Evolutionary conservation across 352 stramenopile species (phyloP).

Genomic region (Globisporangium sylvaticum): DNA sequence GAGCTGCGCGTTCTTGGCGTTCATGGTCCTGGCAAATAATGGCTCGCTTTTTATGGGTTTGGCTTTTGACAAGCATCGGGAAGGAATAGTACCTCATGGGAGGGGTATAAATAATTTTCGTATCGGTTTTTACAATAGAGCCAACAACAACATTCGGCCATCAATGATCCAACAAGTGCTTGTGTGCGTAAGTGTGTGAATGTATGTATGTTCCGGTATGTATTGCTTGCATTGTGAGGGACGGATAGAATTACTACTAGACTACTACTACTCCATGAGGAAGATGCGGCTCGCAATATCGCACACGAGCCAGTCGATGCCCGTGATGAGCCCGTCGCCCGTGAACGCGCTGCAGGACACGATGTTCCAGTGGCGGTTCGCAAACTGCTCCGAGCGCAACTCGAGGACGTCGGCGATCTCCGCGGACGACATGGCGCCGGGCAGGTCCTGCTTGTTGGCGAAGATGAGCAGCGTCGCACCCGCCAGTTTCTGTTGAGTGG

Average conservation of each 20-base stretch:
- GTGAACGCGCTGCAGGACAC: slow-evolving; percentile 97
- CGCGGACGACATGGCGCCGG: slow-evolving; percentile 82
- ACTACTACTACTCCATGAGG: slow-evolving; percentile 33
- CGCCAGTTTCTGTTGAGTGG: slow-evolving; percentile 1
- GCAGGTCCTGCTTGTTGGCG: slow-evolving; percentile 99
- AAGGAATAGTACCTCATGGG: background rate
- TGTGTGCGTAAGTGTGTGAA: background rate
- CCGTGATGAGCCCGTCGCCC: slow-evolving; percentile 92
- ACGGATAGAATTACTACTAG: background rate
- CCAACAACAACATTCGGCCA: background rate
- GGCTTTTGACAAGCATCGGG: slow-evolving; percentile 1
- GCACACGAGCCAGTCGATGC: slow-evolving; percentile 97
- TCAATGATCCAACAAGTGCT: background rate
- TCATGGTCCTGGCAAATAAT: slow-evolving; percentile 27
- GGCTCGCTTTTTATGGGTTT: background rate
- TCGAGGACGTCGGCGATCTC: slow-evolving; percentile 91
- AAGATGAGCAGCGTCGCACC: slow-evolving; percentile 98
- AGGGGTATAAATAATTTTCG: background rate
- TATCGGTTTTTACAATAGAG: background rate
- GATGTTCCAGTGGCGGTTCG: slow-evolving; percentile 85
- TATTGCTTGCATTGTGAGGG: background rate
- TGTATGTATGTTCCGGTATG: too few species aligned
- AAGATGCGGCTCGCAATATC: slow-evolving; percentile 97
- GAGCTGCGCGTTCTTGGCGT: slow-evolving; percentile 42
- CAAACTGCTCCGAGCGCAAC: slow-evolving; percentile 77